Percentiles rank a stretch among this genome's conserved stretches.
Evolutionary conservation across 441 rosid genomes (phyloP).

Genomic region (Populus hybrid): DNA sequence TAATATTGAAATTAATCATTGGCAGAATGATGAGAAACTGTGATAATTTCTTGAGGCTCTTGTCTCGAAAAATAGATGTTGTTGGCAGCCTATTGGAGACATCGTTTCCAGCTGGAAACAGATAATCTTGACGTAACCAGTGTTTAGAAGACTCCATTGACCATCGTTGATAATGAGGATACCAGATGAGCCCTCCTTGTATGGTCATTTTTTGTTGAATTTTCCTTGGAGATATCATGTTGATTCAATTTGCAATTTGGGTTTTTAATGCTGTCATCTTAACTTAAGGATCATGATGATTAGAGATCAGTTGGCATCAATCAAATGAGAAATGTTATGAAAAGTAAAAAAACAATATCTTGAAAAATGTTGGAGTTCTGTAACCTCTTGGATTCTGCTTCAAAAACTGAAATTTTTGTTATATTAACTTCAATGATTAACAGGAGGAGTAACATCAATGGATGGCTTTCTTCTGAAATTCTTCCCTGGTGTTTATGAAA

Average conservation of each 20-base stretch:
- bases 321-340: neutral
- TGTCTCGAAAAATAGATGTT: neutral
- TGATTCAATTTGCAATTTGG: neutral
- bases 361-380: neutral
- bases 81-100: too few species aligned
- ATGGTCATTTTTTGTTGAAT: neutral
- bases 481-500: constrained; percentile 57
- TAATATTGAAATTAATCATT: neutral
- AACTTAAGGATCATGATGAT: neutral
- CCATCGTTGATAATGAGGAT: neutral
- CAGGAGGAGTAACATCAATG: constrained; percentile 94
- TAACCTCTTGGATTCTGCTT: neutral
- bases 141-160: neutral
- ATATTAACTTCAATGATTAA: constrained; percentile 3
- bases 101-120: too few species aligned
- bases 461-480: constrained; percentile 74
- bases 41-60: neutral
- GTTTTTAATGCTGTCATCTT: neutral
- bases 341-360: neutral
- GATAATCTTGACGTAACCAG: neutral
- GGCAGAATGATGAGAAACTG: neutral
- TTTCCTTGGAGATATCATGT: neutral
- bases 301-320: neutral
- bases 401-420: neutral
- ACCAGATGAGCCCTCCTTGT: neutral